phyloP scores from a whole-genome alignment of 2,329 filamentous ascomycete species.

The Emmonsiellopsis sp. region DNA sequence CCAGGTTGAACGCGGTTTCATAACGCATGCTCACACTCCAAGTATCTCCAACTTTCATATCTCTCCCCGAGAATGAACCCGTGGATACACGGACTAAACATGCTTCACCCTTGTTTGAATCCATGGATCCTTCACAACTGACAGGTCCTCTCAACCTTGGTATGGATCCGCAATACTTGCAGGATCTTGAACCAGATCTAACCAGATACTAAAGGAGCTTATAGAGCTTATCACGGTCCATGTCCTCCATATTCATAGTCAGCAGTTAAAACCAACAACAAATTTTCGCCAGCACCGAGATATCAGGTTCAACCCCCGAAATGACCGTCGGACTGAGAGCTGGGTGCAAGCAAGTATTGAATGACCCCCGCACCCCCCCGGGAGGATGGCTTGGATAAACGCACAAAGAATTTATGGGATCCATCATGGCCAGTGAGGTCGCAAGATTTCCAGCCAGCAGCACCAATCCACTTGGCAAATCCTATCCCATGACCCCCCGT shows the following conservation, averaged over 20 bases:
- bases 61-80: background rate
- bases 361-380: too few species aligned
- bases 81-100: background rate
- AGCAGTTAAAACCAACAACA: too few species aligned
- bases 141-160: conserved; percentile 12
- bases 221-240: background rate
- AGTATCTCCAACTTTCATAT: background rate
- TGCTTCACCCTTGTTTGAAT: background rate
- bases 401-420: too few species aligned
- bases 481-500: too few species aligned
- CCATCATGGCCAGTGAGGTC: too few species aligned
- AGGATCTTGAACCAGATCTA: conserved; percentile 11
- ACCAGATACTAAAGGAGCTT: background rate
- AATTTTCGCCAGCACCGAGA: background rate
- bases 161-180: conserved; percentile 18
- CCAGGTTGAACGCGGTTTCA: too few species aligned
- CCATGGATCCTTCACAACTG: conserved; percentile 5
- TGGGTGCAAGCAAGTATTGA: too few species aligned
- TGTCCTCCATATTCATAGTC: too few species aligned
- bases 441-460: too few species aligned
- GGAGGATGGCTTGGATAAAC: too few species aligned
- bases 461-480: too few species aligned
- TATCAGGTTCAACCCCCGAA: background rate
- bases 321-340: too few species aligned
- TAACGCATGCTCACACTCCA: background rate